phyloP scores from a whole-genome alignment of 2,329 filamentous ascomycete genomes.

The Neophaeococcomyces aloes region DNA sequence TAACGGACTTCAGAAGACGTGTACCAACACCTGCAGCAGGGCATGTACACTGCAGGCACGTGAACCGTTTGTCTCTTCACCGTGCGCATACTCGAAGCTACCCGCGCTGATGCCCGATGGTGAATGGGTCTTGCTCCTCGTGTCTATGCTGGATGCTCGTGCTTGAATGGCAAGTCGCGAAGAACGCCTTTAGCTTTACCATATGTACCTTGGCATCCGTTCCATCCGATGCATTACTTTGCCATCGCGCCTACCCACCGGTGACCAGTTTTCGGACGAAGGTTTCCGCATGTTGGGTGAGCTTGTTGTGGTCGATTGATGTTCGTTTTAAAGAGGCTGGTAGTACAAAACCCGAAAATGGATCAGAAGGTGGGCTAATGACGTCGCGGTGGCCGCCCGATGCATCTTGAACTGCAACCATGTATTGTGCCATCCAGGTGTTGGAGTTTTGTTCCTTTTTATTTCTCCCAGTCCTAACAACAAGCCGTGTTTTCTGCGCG shows the following conservation, averaged over 20 bases:
- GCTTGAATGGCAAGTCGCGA: neutral
- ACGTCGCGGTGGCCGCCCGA: no score
- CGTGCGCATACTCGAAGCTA: neutral
- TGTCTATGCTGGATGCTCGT: neutral
- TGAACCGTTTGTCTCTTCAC: neutral
- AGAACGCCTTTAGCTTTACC: neutral
- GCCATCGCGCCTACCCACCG: no score
- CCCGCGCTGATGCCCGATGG: neutral
- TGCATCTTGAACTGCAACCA: neutral
- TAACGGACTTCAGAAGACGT: no score
- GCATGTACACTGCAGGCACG: no score
- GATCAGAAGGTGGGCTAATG: neutral
- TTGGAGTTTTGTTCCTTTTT: neutral
- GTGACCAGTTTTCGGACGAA: no score
- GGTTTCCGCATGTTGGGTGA: no score
- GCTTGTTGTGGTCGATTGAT: no score
- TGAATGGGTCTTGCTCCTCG: neutral
- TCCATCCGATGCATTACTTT: neutral
- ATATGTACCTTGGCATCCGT: neutral
- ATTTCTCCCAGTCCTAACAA: neutral
- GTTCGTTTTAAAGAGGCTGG: no score
- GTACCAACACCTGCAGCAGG: no score
- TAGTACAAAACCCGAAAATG: neutral
- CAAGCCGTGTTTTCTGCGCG: neutral
- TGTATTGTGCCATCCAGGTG: neutral